These are phyloP conservation scores for Ustulina deusta DNA, from an alignment of 2,329 filamentous ascomycete genomes.

Conservation along the genomic window DNA sequence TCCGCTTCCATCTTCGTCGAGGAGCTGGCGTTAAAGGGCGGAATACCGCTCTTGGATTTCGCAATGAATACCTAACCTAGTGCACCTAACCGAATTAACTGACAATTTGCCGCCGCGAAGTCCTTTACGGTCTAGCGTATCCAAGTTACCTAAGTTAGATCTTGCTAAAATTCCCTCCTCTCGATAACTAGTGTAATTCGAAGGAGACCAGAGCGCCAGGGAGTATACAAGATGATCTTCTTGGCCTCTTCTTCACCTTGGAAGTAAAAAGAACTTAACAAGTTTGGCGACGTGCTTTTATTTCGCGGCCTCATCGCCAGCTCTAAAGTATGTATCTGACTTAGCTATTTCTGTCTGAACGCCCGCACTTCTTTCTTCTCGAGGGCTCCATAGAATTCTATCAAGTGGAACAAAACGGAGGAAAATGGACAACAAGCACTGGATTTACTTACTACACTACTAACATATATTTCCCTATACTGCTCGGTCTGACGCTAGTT, in stretches of 20 bases:
- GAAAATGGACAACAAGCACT: neutral
- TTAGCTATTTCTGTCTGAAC: neutral
- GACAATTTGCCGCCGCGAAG: neutral
- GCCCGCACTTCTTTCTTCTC: conserved; percentile 14
- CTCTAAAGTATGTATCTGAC: neutral
- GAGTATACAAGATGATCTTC: neutral
- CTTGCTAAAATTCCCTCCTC: neutral
- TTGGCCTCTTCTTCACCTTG: neutral
- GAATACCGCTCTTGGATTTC: conserved; percentile 31
- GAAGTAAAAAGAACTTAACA: neutral
- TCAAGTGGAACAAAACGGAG: neutral
- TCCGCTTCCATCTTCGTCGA: conserved; percentile 11
- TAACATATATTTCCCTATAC: conserved; percentile 24
- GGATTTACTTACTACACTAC: conserved; percentile 28
- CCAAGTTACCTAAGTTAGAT: neutral
- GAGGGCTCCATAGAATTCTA: conserved; percentile 6
- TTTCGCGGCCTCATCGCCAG: neutral
- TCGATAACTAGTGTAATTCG: neutral
- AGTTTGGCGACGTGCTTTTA: neutral
- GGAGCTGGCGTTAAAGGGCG: conserved; percentile 18
- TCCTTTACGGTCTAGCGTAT: neutral
- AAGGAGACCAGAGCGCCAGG: neutral
- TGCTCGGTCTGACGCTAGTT: conserved; percentile 24
- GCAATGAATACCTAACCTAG: conserved; percentile 4
- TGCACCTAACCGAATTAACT: neutral